phyloP scores from a whole-genome alignment of 148 eudicot species.

The Salicornia ramosissima region DNA sequence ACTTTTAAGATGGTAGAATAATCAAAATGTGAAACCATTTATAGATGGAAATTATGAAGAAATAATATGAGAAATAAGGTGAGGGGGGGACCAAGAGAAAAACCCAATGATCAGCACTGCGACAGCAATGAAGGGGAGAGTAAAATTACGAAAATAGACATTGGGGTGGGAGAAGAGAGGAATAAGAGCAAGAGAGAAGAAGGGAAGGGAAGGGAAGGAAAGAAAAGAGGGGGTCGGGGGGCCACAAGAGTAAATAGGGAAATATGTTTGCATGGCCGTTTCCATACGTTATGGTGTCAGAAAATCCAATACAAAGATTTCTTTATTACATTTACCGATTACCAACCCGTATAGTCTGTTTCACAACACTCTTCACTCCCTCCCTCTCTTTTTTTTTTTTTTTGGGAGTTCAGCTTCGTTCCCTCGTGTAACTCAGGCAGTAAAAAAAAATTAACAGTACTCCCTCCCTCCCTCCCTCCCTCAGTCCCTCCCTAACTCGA shows the following conservation, averaged over 20 bases:
- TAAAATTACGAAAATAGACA: conserved; percentile 13
- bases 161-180: not conserved
- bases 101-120: conserved; percentile 38
- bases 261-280: conserved; percentile 34
- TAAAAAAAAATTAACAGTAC: too few relatives aligned
- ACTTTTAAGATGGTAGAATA: too few relatives aligned
- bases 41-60: too few relatives aligned
- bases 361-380: not conserved
- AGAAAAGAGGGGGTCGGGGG: conserved; percentile 1
- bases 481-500: too few relatives aligned
- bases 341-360: conserved; percentile 33
- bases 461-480: too few relatives aligned
- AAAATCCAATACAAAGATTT: conserved; percentile 76
- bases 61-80: too few relatives aligned
- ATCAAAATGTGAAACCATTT: too few relatives aligned
- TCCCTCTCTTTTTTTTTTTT: not conserved
- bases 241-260: conserved; percentile 18
- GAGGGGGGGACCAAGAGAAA: conserved; percentile 36
- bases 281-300: conserved; percentile 58
- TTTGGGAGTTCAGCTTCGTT: not conserved
- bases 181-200: conserved; percentile 1
- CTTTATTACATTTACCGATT: conserved; percentile 25
- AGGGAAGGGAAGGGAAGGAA: not conserved
- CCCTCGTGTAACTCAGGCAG: conserved; percentile 1
- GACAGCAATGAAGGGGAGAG: conserved; percentile 7